Evolutionary conservation across 352 stramenopile genomes (phyloP), one percentile per base, ranked within the genome.

Genomic region (Sclerospora graminicola): DNA sequence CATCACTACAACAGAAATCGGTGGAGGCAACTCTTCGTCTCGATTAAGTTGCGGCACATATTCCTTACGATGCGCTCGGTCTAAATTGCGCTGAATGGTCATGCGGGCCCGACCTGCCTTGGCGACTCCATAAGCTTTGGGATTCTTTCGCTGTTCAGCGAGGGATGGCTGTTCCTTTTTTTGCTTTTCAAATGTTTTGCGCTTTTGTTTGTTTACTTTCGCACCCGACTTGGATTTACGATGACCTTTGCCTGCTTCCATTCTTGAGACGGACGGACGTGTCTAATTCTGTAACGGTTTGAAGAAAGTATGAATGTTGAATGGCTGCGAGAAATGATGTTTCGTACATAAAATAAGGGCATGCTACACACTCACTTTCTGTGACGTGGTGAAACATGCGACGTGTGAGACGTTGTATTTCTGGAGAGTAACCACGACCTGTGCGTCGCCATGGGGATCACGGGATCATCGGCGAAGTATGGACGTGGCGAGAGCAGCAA

Each of bases 1-100:
- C 83, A 99, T 98, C 34, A 99, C 95, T 2, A 98, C 95, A 19
- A 99, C 86, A 11, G 97, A 82, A 28, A 96, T 77, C 1, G 96
- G 96, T 34, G 96, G 96, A 33, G 89, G 77, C 15, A 89, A 63
- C 24, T 96, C 85, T 34, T 90, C 78, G 2, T 62, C 68, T 26
- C 84, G 76, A 53, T 94, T 85, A 10, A 77, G 63, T 49, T 96
- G 65, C 19, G 74, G 82, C 29, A 98, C 94, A 65, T 98, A 97
- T 65, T 99, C 96, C 62, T 99, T 98, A 50, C 95, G 89, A 42
- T 99, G 95, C 10, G 82, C 85, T 28, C 88, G 71, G 68, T 99
- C 97, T 11, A 98, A 63, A 48, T 99, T 99, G 44, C 96, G 85
- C 79, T 99, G 96, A 47, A 98, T 95, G 21, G 67, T 96, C 39